Conservation (phyloP, 2,329 filamentous ascomycete genomes). For the Pseudogymnoascus pannorum region DNA sequence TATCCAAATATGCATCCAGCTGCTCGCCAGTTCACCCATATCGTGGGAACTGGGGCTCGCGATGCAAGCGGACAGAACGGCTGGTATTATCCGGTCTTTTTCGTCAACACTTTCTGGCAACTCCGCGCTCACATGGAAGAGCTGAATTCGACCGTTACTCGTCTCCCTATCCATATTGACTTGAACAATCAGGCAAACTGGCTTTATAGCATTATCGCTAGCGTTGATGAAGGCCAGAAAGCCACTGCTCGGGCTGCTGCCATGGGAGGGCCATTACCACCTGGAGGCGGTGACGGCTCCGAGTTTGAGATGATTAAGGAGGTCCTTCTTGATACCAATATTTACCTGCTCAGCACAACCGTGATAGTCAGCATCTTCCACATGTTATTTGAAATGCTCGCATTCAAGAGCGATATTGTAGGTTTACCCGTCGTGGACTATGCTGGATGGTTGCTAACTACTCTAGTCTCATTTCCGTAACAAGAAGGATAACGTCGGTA, state of each 20-base stretch:
- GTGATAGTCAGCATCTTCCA: slow-evolving; percentile 79
- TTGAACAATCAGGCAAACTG: slow-evolving; percentile 76
- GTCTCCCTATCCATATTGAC: slow-evolving; percentile 74
- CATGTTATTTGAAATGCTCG: slow-evolving; percentile 90
- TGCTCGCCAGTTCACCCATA: slow-evolving; percentile 66
- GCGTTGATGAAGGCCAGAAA: slow-evolving; percentile 81
- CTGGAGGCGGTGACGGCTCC: slow-evolving; percentile 77
- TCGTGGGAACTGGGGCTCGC: slow-evolving; percentile 73
- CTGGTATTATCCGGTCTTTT: slow-evolving; percentile 90
- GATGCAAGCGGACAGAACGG: slow-evolving; percentile 79
- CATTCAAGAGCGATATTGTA: slow-evolving; percentile 92
- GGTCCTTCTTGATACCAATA: slow-evolving; percentile 87
- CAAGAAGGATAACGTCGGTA: slow-evolving; percentile 98
- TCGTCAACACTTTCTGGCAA: slow-evolving; percentile 96
- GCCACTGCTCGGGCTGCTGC: slow-evolving; percentile 73
- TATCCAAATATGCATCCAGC: slow-evolving; percentile 65
- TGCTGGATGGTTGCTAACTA: background rate
- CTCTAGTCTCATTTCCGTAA: slow-evolving; percentile 79
- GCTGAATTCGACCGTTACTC: slow-evolving; percentile 81
- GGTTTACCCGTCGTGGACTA: slow-evolving; percentile 19
- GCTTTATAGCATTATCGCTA: slow-evolving; percentile 83
- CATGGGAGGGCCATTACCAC: slow-evolving; percentile 43
- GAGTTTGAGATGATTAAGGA: slow-evolving; percentile 98
- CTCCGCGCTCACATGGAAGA: slow-evolving; percentile 83
- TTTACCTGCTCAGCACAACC: slow-evolving; percentile 80